These are phyloP conservation scores for Ophiocordyceps camponoti-saundersi DNA, from an alignment of 2,329 filamentous ascomycete genomes.

Conservation along the genomic window DNA sequence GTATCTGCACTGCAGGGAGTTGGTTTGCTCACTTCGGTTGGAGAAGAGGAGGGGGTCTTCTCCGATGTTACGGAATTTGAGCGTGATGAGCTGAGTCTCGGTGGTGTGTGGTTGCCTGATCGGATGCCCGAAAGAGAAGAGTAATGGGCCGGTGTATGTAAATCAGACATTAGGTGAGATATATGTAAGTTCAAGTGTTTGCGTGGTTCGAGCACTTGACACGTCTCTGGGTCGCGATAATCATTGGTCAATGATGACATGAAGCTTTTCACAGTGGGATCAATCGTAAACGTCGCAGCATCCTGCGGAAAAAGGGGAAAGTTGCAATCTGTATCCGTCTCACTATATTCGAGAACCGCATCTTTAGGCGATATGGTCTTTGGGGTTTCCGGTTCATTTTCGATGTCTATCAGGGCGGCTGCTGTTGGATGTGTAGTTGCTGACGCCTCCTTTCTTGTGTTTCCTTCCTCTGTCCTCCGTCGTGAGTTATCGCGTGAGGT, in stretches of 20 bases:
- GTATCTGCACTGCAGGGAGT: slow-evolving; percentile 51
- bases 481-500: slow-evolving; percentile 33
- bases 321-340: slow-evolving; percentile 50
- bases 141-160: not conserved
- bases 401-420: slow-evolving; percentile 3
- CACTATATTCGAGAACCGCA: slow-evolving; percentile 70
- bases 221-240: too few relatives aligned
- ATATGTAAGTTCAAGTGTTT: not conserved
- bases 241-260: slow-evolving; percentile 2
- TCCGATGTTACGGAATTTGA: slow-evolving; percentile 23
- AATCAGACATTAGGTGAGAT: not conserved
- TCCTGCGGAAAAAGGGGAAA: slow-evolving; percentile 58
- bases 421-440: slow-evolving; percentile 20
- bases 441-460: slow-evolving; percentile 40
- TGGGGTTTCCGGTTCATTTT: slow-evolving; percentile 31
- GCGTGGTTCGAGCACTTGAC: too few relatives aligned
- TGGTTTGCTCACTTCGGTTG: slow-evolving; percentile 30
- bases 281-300: slow-evolving; percentile 26
- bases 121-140: not conserved
- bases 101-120: slow-evolving; percentile 9
- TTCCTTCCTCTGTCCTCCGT: slow-evolving; percentile 42
- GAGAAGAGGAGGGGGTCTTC: slow-evolving; percentile 9
- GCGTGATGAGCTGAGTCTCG: slow-evolving; percentile 26
- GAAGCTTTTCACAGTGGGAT: slow-evolving; percentile 19
- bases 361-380: slow-evolving; percentile 94